Conservation (phyloP, 176 grass and related monocot species). For the Hordeum marinum region DNA sequence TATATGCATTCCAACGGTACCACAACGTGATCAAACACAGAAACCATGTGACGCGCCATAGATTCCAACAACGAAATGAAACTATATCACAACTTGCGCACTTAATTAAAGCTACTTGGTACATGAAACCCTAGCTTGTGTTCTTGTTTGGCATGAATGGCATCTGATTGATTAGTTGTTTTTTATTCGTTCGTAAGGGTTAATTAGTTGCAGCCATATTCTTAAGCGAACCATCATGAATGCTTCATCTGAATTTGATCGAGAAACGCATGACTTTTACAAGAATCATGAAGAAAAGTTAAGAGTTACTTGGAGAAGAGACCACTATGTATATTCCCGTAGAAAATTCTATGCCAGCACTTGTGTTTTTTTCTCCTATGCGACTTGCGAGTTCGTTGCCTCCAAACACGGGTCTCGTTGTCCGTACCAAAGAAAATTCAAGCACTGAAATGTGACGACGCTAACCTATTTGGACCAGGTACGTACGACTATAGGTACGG, state of each 20-base stretch:
- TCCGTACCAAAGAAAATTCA: background rate
- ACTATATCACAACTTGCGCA: background rate
- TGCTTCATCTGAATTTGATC: background rate
- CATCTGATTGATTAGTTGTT: background rate
- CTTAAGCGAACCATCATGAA: background rate
- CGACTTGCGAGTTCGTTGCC: background rate
- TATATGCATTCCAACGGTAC: background rate
- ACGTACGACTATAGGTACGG: background rate
- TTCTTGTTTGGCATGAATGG: background rate
- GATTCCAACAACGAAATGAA: background rate
- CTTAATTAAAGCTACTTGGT: background rate
- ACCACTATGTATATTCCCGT: background rate
- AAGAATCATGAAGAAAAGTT: background rate
- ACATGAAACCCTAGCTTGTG: background rate
- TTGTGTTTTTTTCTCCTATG: no score
- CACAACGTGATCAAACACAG: background rate
- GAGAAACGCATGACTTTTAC: background rate
- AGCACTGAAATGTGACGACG: background rate
- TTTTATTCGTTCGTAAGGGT: background rate
- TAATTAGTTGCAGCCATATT: background rate
- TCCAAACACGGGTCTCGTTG: background rate
- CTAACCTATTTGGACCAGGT: background rate
- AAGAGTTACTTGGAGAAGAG: background rate
- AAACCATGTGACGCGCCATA: slow-evolving; percentile 28
- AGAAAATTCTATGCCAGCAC: background rate